phyloP scores from a whole-genome alignment of 805 yeast genomes.

The Barnettozyma sp. region DNA sequence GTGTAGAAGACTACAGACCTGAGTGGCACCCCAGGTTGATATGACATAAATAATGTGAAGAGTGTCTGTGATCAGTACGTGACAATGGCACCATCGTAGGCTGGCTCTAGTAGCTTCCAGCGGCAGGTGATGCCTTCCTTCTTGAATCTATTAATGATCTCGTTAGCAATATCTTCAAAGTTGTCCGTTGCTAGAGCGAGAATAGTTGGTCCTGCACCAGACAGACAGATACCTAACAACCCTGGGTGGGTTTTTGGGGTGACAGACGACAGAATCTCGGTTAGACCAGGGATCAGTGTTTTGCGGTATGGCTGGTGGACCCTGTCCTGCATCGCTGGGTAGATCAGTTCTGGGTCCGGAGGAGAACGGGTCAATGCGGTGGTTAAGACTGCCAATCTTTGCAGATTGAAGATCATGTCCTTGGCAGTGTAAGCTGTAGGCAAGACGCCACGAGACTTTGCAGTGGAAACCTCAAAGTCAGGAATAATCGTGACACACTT shows the following conservation, averaged over 20 bases:
- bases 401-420: slow-evolving; percentile 89
- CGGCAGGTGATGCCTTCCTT: slow-evolving; percentile 61
- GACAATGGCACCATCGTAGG: slow-evolving; percentile 79
- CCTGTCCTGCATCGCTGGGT: slow-evolving; percentile 94
- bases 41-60: too few relatives aligned
- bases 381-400: slow-evolving; percentile 86
- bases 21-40: too few relatives aligned
- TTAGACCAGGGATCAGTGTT: slow-evolving; percentile 83
- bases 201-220: slow-evolving; percentile 98
- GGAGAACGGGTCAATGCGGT: slow-evolving; percentile 82
- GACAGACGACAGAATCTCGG: slow-evolving; percentile 69
- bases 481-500: slow-evolving; percentile 91
- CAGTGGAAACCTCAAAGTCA: slow-evolving; percentile 90
- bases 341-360: slow-evolving; percentile 77
- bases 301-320: slow-evolving; percentile 97
- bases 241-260: slow-evolving; percentile 83
- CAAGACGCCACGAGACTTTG: slow-evolving; percentile 81
- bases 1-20: too few relatives aligned
- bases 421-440: slow-evolving; percentile 71
- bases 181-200: slow-evolving; percentile 87
- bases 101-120: slow-evolving; percentile 82
- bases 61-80: too few relatives aligned
- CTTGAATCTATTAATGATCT: slow-evolving; percentile 62
- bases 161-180: slow-evolving; percentile 74
- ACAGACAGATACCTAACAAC: slow-evolving; percentile 84